These are phyloP conservation scores for Diaporthe aspalathi DNA, from an alignment of 2,329 filamentous ascomycete genomes.

Conservation along the genomic window DNA sequence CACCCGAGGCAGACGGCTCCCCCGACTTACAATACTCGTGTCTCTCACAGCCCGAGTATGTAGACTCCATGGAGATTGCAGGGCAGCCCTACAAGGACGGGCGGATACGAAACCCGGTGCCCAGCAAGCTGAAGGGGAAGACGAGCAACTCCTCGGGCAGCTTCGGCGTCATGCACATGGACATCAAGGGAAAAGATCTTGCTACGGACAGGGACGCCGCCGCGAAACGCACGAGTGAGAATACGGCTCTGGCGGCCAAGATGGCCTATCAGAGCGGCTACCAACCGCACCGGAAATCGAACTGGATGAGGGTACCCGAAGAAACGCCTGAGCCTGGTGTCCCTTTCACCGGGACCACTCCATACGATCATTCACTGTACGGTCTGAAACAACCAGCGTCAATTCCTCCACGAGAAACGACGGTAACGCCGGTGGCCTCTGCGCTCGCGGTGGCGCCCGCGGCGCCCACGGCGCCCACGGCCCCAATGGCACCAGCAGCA, in stretches of 20 bases:
- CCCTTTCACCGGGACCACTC: conserved; percentile 37
- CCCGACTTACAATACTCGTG: conserved; percentile 33
- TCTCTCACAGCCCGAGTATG: conserved; percentile 42
- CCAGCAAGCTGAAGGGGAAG: conserved; percentile 71
- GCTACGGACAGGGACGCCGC: conserved; percentile 63
- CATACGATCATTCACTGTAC: conserved; percentile 37
- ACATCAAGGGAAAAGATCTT: conserved; percentile 56
- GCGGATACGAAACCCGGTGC: conserved; percentile 67
- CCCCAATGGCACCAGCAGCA: conserved; percentile 14
- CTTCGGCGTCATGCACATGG: conserved; percentile 73
- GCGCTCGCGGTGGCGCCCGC: conserved; percentile 42
- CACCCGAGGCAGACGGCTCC: conserved; percentile 20
- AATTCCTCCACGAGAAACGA: conserved; percentile 31
- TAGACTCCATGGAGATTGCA: conserved; percentile 41
- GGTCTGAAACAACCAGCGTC: conserved; percentile 33
- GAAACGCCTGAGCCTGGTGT: conserved; percentile 30
- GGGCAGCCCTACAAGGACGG: conserved; percentile 55
- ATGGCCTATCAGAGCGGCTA: conserved; percentile 66
- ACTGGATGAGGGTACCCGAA: conserved; percentile 38
- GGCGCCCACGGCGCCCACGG: background rate
- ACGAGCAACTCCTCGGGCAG: conserved; percentile 68
- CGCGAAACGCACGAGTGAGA: conserved; percentile 71
- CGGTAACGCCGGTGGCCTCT: conserved; percentile 5
- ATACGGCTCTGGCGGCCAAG: conserved; percentile 68
- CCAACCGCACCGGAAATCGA: conserved; percentile 38